These are phyloP conservation scores for Eimeria necatrix DNA, from an alignment of 169 alveolate genomes.

Conservation along the genomic window DNA sequence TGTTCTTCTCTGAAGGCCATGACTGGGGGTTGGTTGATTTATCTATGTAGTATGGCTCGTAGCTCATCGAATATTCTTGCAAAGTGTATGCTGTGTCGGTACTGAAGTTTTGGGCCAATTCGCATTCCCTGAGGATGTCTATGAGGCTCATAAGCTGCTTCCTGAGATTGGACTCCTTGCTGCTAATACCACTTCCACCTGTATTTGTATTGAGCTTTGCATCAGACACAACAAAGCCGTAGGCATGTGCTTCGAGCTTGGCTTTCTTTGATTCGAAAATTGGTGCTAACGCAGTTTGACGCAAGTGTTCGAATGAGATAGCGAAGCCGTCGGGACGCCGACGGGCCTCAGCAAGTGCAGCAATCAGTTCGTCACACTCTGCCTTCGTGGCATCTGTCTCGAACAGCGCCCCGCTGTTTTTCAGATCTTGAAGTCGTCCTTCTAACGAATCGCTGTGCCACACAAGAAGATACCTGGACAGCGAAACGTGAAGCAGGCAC, in stretches of 20 bases:
- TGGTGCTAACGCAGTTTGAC: background rate
- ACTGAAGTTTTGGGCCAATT: constrained; percentile 9
- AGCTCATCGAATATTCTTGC: constrained; percentile 15
- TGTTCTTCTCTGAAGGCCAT: background rate
- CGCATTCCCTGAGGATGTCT: constrained; percentile 49
- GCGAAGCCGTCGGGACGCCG: constrained; percentile 42
- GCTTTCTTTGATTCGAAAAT: background rate
- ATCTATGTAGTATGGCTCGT: constrained; percentile 44
- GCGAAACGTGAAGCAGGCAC: background rate
- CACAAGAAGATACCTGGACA: background rate
- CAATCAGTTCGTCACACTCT: background rate
- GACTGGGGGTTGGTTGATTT: background rate
- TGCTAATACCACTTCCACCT: background rate
- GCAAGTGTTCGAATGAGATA: constrained; percentile 56
- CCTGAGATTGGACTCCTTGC: background rate
- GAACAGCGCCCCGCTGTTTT: constrained; percentile 53
- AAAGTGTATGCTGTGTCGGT: background rate
- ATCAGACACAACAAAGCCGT: background rate
- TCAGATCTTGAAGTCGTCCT: constrained; percentile 32
- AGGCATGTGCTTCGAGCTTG: background rate
- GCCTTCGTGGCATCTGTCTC: constrained; percentile 67
- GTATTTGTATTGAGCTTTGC: background rate
- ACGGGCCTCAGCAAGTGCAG: constrained; percentile 63
- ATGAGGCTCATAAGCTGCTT: background rate
- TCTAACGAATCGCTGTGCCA: constrained; percentile 17